phyloP scores from a whole-genome alignment of 1,284 basidiomycete genomes.

The Gyrodon tennesseensis region DNA sequence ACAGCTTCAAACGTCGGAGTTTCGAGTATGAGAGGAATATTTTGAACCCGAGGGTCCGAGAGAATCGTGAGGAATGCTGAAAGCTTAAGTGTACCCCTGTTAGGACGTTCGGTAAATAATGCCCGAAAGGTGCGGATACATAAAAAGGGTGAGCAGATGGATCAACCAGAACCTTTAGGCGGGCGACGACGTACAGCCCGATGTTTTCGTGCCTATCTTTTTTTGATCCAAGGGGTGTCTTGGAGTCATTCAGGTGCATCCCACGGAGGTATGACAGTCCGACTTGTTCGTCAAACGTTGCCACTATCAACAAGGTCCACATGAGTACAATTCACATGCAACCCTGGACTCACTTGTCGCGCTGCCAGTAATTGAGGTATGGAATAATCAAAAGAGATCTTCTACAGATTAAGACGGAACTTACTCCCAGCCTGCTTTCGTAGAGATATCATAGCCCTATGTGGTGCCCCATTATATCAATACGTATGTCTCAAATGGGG shows the following conservation, averaged over 20 bases:
- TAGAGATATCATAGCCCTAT: slow-evolving; percentile 79
- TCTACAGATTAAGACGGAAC: slow-evolving; percentile 33
- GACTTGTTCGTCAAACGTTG: slow-evolving; percentile 64
- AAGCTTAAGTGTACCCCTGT: slow-evolving; percentile 68
- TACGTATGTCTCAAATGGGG: not conserved
- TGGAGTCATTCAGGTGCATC: slow-evolving; percentile 87
- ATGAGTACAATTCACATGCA: not conserved
- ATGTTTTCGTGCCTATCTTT: slow-evolving; percentile 85
- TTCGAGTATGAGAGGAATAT: slow-evolving; percentile 80
- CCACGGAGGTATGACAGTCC: slow-evolving; percentile 73
- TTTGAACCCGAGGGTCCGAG: slow-evolving; percentile 64
- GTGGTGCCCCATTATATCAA: not conserved
- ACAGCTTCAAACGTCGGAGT: slow-evolving; percentile 67
- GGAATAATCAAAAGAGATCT: slow-evolving; percentile 19
- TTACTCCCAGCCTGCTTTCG: slow-evolving; percentile 65
- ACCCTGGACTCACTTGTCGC: slow-evolving; percentile 31
- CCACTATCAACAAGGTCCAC: slow-evolving; percentile 47
- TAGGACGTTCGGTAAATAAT: not conserved
- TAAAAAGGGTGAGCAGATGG: too few species aligned
- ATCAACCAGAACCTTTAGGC: not conserved
- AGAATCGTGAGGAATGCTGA: slow-evolving; percentile 67
- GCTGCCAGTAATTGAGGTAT: slow-evolving; percentile 17
- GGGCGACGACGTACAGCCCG: slow-evolving; percentile 55
- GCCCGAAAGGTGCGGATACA: not conserved
- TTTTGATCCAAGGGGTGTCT: slow-evolving; percentile 61